Base-by-base conservation (phyloP, 257 asterid species). In the Solanum medicagineum region DNA sequence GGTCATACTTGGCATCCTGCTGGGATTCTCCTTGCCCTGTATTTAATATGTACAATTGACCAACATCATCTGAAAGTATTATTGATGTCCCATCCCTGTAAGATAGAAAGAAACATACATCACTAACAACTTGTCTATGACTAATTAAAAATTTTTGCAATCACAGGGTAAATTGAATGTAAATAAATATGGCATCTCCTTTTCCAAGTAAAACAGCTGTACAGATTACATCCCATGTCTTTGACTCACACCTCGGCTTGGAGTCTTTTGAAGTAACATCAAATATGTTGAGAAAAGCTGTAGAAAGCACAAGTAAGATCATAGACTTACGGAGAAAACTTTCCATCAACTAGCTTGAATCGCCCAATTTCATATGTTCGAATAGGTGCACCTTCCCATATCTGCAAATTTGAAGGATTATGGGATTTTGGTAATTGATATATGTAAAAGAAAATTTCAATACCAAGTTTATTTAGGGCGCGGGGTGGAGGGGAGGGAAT, bases 1-100 rank as follows among this genome's bases (percentile, higher is more conserved):
- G 99, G 85, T 96, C 99, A 91, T 89, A 94, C 90, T 94, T 95
- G 65, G 98, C 95, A 87, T 96, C 99, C 86, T 88, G 90, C 86
- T 96, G 98, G 85, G 95, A 92, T 90, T 96, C 99, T 88, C 99
- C 99, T 91, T 95, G 95, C 66, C 99, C 99, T 14, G 98, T 95
- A 89, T 88, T 96, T 89, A 96, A 87, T 87, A 93, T 94, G 86
- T 96, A 94, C 68, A 96, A 85, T 84, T 96, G 98, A 24, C 99
- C 99, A 68, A 95, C 99, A 85, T 96, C 96, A 88, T 96, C 99
- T 73, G 99, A 96, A 84, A 96, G 97, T 88, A 96, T 92, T 85
- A 96, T 96, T 60, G 99, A 96, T 56, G 99, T 95, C 84, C 99
- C 99, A 90, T 96, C 99, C 86, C 99, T 96, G 93, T 85, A 91